These are phyloP conservation scores for Cantharellus anzutake DNA, from an alignment of 768 basidiomycete species.

Conservation along the genomic window DNA sequence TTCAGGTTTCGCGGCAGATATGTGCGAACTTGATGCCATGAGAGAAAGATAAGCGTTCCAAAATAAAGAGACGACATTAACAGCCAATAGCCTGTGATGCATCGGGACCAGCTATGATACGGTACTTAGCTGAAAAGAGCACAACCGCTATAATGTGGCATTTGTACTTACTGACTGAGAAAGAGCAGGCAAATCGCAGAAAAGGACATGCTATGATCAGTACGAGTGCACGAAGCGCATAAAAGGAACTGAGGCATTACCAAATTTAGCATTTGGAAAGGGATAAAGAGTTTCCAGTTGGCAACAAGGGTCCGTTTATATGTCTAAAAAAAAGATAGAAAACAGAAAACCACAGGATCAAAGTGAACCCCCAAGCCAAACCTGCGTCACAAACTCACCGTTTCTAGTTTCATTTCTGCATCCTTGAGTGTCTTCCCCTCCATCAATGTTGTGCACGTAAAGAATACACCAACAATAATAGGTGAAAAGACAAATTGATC, in stretches of 20 bases:
- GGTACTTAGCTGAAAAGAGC: background rate
- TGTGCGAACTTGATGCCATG: background rate
- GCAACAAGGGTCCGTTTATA: constrained; percentile 6
- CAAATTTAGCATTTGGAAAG: constrained; percentile 8
- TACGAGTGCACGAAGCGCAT: background rate
- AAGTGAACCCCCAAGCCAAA: background rate
- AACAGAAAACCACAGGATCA: background rate
- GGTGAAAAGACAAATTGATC: constrained; percentile 8
- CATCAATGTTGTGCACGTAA: constrained; percentile 5
- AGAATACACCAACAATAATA: constrained; percentile 2
- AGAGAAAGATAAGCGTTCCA: constrained; percentile 9
- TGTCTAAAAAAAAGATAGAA: constrained; percentile 1
- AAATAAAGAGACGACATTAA: constrained; percentile 6
- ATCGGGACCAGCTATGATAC: constrained; percentile 5
- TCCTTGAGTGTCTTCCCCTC: constrained; percentile 4
- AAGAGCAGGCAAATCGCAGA: background rate
- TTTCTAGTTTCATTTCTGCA: constrained; percentile 1
- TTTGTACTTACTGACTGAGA: background rate
- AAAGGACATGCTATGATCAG: background rate
- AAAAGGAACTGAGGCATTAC: background rate
- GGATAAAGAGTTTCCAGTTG: constrained; percentile 7
- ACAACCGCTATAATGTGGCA: background rate
- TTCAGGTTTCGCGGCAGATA: background rate
- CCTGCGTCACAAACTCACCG: constrained; percentile 1
- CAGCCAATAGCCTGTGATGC: constrained; percentile 5